Evolutionary conservation across 805 yeast genomes (phyloP), one percentile per base, ranked within the genome.

Genomic region (Grigorovia transvaalensis): DNA sequence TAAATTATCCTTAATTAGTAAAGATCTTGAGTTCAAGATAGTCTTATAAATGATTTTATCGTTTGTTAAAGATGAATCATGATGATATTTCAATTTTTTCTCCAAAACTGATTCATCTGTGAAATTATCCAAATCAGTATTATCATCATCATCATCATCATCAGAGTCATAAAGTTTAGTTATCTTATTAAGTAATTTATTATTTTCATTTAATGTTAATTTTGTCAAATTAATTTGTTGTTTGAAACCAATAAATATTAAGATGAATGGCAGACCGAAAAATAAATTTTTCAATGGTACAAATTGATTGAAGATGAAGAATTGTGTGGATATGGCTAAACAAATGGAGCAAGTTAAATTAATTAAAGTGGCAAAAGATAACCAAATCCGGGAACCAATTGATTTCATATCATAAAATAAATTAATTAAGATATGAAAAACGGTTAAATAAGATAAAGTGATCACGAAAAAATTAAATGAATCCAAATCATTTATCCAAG

Each of bases 221-320:
- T 84, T 82, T 46, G 79, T 77, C 19, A 77, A 71, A 45, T 30
- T 45, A 18, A 88, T 78, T 62, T 90, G 88, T 66, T 87, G 85
- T 65, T 88, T 89, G 70, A 91, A 91, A 1, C 98, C 99, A 63
- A 91, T 80, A 4, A 88, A 83, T 19, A 95, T 88, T 20, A 91
- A 95, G 62, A 91, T 77, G 68, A 91, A 91, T 20, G 99, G 99
- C 46, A 91, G 71, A 38, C 97, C 97, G 71, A 91, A 97, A 52
- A 89, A 79, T 57, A 91, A 74, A 51, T 87, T 80, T 51, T 86
- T 72, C 51, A 88, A 73, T 9, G 95, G 81, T 35, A 91, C 82
- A 49, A 77, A 77, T 46, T 79, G 71, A 40, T 79, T 77, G 47
- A 85, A 70, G 33, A 79, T 61, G 52, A 76, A 74, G 38, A 80